phyloP scores from a whole-genome alignment of 768 basidiomycete species.

The Tephrocybe sp. region DNA sequence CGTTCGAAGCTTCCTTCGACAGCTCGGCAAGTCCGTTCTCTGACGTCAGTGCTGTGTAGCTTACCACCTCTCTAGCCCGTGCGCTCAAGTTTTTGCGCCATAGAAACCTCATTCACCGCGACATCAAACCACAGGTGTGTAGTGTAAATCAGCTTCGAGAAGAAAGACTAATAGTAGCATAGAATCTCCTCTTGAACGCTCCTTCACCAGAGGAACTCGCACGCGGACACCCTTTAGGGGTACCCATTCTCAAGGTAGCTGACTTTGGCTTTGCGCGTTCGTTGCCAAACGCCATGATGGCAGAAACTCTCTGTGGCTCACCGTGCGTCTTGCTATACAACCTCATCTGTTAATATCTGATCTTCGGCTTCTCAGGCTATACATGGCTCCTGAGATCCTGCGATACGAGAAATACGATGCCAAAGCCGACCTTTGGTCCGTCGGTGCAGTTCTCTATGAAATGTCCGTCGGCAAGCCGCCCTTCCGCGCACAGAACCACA shows the following conservation, averaged over 20 bases:
- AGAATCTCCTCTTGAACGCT: constrained; percentile 91
- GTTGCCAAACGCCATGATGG: constrained; percentile 90
- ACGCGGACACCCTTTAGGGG: constrained; percentile 86
- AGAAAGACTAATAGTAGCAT: not conserved
- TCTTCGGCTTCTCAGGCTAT: constrained; percentile 60
- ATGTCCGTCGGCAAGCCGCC: constrained; percentile 94
- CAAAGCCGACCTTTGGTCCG: constrained; percentile 97
- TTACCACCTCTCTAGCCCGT: constrained; percentile 54
- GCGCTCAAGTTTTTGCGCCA: constrained; percentile 91
- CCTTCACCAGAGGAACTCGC: constrained; percentile 77
- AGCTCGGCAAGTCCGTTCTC: constrained; percentile 41
- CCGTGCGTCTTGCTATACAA: constrained; percentile 59
- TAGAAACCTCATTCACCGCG: constrained; percentile 90
- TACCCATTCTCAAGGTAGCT: constrained; percentile 94
- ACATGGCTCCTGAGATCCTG: constrained; percentile 99
- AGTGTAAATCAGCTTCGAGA: not conserved
- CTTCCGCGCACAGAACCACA: constrained; percentile 94
- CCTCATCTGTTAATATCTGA: constrained; percentile 1
- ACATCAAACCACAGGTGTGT: constrained; percentile 90
- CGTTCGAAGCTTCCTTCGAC: constrained; percentile 89
- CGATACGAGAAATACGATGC: constrained; percentile 98
- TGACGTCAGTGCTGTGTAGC: constrained; percentile 2
- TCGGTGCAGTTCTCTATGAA: constrained; percentile 95
- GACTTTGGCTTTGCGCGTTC: constrained; percentile 98
- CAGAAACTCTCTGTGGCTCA: constrained; percentile 96